These are phyloP conservation scores for Leccinum huronense DNA, from an alignment of 1,284 basidiomycete species.

Conservation along the genomic window DNA sequence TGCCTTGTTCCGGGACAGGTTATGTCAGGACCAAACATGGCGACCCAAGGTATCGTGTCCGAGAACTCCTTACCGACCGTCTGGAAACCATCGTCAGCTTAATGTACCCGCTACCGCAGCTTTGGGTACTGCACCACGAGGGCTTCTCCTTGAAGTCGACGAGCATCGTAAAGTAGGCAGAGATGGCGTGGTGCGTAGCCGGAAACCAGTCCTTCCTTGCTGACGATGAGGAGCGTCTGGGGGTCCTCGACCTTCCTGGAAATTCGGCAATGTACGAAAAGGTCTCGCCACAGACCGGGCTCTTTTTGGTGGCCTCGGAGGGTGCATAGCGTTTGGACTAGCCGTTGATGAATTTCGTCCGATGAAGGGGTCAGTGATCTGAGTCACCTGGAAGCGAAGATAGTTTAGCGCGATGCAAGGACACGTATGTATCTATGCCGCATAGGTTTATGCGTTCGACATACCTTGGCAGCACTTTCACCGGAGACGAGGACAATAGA, in stretches of 20 bases:
- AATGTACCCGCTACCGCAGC: conserved; percentile 98
- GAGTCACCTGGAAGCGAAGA: conserved; percentile 58
- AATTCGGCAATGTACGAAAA: conserved; percentile 96
- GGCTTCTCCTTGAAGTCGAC: conserved; percentile 87
- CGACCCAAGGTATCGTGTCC: conserved; percentile 90
- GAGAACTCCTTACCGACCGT: conserved; percentile 91
- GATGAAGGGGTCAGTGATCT: conserved; percentile 89
- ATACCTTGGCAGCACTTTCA: conserved; percentile 58
- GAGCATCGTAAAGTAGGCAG: conserved; percentile 79
- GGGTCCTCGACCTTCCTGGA: conserved; percentile 88
- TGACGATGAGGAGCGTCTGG: conserved; percentile 65
- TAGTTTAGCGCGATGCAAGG: conserved; percentile 10
- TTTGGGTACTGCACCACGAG: conserved; percentile 97
- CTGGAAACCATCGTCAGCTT: conserved; percentile 94
- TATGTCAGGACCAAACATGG: conserved; percentile 76
- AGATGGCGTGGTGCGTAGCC: conserved; percentile 96
- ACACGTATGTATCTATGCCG: conserved; percentile 7
- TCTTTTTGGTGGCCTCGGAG: conserved; percentile 97
- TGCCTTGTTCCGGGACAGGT: conserved; percentile 87
- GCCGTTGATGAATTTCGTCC: conserved; percentile 91
- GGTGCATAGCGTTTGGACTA: conserved; percentile 81
- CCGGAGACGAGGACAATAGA: conserved; percentile 66
- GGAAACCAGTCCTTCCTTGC: conserved; percentile 87
- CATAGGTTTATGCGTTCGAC: conserved; percentile 23
- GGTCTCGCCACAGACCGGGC: conserved; percentile 87